Base-by-base conservation (phyloP, 2,329 filamentous ascomycete species). In the Pestalotiopsis fici region DNA sequence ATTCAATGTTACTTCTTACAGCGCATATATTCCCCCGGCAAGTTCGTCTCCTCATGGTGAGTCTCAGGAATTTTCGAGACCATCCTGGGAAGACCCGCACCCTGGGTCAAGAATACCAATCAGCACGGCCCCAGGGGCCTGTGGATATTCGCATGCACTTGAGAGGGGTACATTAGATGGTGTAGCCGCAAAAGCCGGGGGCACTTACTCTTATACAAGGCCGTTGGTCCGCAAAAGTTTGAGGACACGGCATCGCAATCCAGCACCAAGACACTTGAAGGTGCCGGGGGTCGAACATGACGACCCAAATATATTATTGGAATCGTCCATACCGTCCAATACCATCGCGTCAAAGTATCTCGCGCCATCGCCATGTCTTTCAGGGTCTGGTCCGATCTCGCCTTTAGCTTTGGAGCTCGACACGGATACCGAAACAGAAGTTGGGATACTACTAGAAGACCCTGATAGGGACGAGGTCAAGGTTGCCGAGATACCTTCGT, bases 151-250 rank as follows among this genome's bases (percentile, higher is more conserved):
- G 50, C 66, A 71, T 59, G 67, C 67, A 54, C 57, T 65, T 57
- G 72, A 66, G 73, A 78, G 78, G 73, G 77, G 77, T 72, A 74
- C 69, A 68, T 78, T 77, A 76, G 77, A 77, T 80, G 81, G 78
- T 81, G 82, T 83, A 83, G 81, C 83, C 84, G 83, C 81, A 82
- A 86, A 84, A 81, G 77, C 73, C 67, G 76, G 74, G 68, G 70
- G 71, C 71, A 74, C 76, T 69, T 71, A 71, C 63, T 64, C 68
- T 59, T 65, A 71, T 23, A 65, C 66, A 37, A 74, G 70, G 54
- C 66, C 72, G 60, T 65, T 72, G 37, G 71, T 70, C 3, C 76
- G 74, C 66, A 70, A 67, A 31, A 69, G 68, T 59, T 57, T 64
- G 59, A 71, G 75, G 57, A 66, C 74, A 25, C 72, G 76, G 65